Conservation (phyloP, 208 protist species). For the Trypanosoma cruzi region DNA sequence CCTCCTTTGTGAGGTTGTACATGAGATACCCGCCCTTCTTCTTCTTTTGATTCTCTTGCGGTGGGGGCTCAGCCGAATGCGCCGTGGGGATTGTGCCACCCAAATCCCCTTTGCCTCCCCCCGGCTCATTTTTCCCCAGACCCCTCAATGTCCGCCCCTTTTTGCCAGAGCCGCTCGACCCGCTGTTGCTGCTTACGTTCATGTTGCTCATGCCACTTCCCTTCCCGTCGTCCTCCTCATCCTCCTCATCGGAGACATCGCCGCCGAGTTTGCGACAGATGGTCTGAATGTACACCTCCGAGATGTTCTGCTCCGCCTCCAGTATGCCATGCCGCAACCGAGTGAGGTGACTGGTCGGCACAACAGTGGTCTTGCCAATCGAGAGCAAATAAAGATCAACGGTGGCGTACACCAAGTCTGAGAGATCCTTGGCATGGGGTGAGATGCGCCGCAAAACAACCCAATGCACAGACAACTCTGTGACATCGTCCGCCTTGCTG, state of each 20-base stretch:
- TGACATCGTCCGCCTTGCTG: conserved; percentile 53
- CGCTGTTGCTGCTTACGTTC: background rate
- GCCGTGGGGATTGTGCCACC: background rate
- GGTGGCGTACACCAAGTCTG: conserved; percentile 81
- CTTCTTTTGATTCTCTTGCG: conserved; percentile 30
- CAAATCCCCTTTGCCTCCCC: background rate
- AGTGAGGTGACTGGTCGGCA: conserved; percentile 81
- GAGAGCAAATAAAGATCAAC: conserved; percentile 86
- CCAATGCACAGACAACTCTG: conserved; percentile 86
- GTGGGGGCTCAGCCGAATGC: background rate
- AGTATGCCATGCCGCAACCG: conserved; percentile 79
- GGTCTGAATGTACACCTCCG: conserved; percentile 85
- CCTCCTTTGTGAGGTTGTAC: conserved; percentile 81
- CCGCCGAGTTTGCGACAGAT: conserved; percentile 72
- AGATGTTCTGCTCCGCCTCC: conserved; percentile 71
- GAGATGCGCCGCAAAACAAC: conserved; percentile 89
- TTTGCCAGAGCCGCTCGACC: background rate
- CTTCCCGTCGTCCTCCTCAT: conserved; percentile 9
- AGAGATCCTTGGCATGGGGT: conserved; percentile 74
- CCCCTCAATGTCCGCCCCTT: background rate
- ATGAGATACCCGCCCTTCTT: conserved; percentile 80
- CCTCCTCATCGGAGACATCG: conserved; percentile 41
- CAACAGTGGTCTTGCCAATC: conserved; percentile 70
- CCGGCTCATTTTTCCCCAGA: background rate
- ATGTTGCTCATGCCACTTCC: background rate